phyloP scores from a whole-genome alignment of 345 rosid genomes.

The Leavenworthia alabamica region DNA sequence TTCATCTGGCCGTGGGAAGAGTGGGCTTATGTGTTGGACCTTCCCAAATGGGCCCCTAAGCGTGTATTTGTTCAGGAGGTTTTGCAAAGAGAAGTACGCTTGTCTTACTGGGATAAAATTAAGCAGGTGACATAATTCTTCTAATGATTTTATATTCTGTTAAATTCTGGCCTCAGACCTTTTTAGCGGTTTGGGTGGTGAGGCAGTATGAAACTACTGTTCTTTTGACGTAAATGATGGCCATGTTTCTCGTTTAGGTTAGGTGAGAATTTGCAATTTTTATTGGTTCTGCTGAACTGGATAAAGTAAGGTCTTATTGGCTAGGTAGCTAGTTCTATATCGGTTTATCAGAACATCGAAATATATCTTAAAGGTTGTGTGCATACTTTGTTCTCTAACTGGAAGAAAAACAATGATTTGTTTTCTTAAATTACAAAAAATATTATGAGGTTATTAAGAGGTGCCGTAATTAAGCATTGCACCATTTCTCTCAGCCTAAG shows the following conservation, averaged over 20 bases:
- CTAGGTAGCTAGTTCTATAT: background rate
- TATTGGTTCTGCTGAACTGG: background rate
- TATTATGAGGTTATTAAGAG: background rate
- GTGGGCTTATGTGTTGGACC: conserved; percentile 93
- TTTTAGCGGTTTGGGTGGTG: background rate
- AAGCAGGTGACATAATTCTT: conserved; percentile 59
- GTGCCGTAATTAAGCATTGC: background rate
- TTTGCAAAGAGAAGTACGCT: conserved; percentile 91
- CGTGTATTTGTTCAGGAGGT: conserved; percentile 97
- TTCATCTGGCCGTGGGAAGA: conserved; percentile 99
- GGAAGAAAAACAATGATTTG: too few species aligned
- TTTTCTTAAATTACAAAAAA: background rate
- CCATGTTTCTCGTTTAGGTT: background rate
- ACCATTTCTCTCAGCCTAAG: background rate
- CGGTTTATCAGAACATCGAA: background rate
- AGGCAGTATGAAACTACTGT: background rate
- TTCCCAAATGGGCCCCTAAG: conserved; percentile 98
- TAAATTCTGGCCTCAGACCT: background rate
- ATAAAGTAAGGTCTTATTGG: background rate
- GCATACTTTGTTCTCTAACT: too few species aligned
- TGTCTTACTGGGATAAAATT: conserved; percentile 96
- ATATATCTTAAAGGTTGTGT: too few species aligned
- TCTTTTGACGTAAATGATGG: background rate
- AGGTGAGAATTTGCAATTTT: background rate
- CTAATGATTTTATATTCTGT: background rate